Percentiles rank a stretch among this genome's conserved stretches.
phyloP scores from a whole-genome alignment of 2,329 filamentous ascomycete genomes.

The Pseudogymnoascus sp. region DNA sequence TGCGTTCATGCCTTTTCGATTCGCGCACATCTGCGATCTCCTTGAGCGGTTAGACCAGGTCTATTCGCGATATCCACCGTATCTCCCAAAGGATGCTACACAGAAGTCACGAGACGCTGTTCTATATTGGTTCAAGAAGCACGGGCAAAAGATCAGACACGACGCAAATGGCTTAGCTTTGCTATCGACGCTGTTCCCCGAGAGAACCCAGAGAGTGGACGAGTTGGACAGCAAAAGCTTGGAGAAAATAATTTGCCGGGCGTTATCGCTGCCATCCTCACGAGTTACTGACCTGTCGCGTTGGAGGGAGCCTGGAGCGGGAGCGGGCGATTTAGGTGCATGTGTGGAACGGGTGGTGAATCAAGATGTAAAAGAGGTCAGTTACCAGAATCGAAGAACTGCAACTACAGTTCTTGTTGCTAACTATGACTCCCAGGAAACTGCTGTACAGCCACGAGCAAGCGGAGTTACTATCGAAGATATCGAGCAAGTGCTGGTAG shows the following conservation, averaged over 20 bases:
- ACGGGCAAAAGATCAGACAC: conserved; percentile 52
- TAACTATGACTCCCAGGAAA: conserved; percentile 7
- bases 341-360: conserved; percentile 61
- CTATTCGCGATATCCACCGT: conserved; percentile 33
- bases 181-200: conserved; percentile 68
- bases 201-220: conserved; percentile 74
- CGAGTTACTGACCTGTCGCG: conserved; percentile 54
- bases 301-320: conserved; percentile 49
- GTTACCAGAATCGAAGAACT: not conserved
- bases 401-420: not conserved
- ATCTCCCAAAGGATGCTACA: conserved; percentile 32
- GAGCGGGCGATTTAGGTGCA: conserved; percentile 59
- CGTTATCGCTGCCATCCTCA: conserved; percentile 56
- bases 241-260: conserved; percentile 59
- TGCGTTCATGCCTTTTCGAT: conserved; percentile 54
- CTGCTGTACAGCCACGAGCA: conserved; percentile 9
- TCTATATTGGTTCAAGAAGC: conserved; percentile 59
- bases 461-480: conserved; percentile 59
- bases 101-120: conserved; percentile 52
- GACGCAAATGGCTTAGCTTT: conserved; percentile 55
- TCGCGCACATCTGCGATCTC: conserved; percentile 66
- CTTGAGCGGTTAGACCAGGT: conserved; percentile 58
- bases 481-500: conserved; percentile 59
- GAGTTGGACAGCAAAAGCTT: conserved; percentile 53
- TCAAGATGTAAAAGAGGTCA: conserved; percentile 43